These are phyloP conservation scores for Aspergillus steynii DNA, from an alignment of 495 filamentous ascomycete species.

Conservation along the genomic window DNA sequence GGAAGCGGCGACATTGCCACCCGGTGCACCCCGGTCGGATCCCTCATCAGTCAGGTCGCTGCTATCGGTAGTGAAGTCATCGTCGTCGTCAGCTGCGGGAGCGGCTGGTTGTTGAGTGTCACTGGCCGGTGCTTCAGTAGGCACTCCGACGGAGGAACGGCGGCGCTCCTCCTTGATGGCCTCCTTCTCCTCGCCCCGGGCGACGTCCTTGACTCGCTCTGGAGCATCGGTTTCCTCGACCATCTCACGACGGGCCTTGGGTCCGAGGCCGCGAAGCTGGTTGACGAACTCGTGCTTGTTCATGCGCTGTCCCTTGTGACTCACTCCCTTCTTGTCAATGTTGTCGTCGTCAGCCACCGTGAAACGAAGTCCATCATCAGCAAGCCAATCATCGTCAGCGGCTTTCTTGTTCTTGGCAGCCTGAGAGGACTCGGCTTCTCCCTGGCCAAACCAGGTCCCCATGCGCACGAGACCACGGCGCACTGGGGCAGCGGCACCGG, in stretches of 20 bases:
- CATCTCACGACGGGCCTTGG: constrained; percentile 68
- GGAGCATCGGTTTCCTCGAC: constrained; percentile 69
- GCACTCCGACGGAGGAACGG: neutral
- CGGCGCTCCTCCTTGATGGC: constrained; percentile 17
- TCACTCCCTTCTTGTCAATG: constrained; percentile 31
- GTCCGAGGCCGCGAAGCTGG: constrained; percentile 78
- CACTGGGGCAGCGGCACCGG: constrained; percentile 33
- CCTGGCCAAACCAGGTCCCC: constrained; percentile 63
- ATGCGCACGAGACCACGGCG: constrained; percentile 56
- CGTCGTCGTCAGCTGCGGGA: constrained; percentile 23
- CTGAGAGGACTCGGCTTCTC: constrained; percentile 46
- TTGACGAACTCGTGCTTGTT: constrained; percentile 90
- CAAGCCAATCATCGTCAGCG: constrained; percentile 43
- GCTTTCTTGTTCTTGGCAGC: constrained; percentile 34
- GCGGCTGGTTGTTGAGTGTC: constrained; percentile 8
- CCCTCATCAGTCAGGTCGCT: constrained; percentile 34
- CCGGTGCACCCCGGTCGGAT: constrained; percentile 32
- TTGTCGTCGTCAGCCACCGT: constrained; percentile 58
- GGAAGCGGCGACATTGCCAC: constrained; percentile 47
- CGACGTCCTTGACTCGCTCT: constrained; percentile 56
- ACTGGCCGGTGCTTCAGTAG: neutral
- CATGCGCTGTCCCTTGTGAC: constrained; percentile 67
- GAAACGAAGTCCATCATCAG: constrained; percentile 84
- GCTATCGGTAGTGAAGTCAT: constrained; percentile 32
- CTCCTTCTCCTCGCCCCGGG: constrained; percentile 34